Evolutionary conservation across 2,329 filamentous ascomycete species (phyloP).

Genomic region (Aspergillaceae sp.): DNA sequence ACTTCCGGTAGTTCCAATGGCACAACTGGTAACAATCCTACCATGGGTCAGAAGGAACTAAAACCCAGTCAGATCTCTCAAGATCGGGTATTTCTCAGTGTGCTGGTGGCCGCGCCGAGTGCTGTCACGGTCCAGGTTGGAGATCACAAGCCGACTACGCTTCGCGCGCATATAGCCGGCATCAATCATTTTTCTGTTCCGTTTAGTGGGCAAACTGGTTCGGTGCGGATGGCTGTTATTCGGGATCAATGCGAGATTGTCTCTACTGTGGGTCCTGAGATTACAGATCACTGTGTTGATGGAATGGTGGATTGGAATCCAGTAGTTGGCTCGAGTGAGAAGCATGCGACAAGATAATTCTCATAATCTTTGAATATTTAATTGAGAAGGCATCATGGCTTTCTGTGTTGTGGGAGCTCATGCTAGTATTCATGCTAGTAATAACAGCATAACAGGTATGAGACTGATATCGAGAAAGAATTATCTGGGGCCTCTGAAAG

Average conservation of each 20-base stretch:
- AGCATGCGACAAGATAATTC: not conserved
- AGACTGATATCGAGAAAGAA: no score
- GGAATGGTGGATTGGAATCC: slow-evolving; percentile 30
- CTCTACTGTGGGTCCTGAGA: slow-evolving; percentile 19
- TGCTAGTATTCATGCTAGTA: no score
- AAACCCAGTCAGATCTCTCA: slow-evolving; percentile 20
- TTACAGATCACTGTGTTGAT: slow-evolving; percentile 18
- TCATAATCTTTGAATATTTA: not conserved
- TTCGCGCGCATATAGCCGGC: slow-evolving; percentile 15
- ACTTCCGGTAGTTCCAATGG: slow-evolving; percentile 19
- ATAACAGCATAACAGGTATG: no score
- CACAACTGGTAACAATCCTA: slow-evolving; percentile 28
- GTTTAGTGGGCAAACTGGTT: slow-evolving; percentile 22
- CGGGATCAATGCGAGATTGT: slow-evolving; percentile 16
- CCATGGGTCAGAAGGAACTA: slow-evolving; percentile 18
- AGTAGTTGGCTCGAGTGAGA: slow-evolving; percentile 24
- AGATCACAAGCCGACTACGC: slow-evolving; percentile 8
- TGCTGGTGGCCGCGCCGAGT: slow-evolving; percentile 18
- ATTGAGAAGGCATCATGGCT: not conserved
- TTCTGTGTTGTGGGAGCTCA: not conserved
- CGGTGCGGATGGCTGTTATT: slow-evolving; percentile 19
- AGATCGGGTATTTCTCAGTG: slow-evolving; percentile 25
- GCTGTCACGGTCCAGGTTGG: slow-evolving; percentile 24
- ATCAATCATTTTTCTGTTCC: slow-evolving; percentile 26
- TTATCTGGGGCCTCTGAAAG: no score